These are phyloP conservation scores for Orbilia oligospora DNA, from an alignment of 2,329 filamentous ascomycete species.

Conservation along the genomic window DNA sequence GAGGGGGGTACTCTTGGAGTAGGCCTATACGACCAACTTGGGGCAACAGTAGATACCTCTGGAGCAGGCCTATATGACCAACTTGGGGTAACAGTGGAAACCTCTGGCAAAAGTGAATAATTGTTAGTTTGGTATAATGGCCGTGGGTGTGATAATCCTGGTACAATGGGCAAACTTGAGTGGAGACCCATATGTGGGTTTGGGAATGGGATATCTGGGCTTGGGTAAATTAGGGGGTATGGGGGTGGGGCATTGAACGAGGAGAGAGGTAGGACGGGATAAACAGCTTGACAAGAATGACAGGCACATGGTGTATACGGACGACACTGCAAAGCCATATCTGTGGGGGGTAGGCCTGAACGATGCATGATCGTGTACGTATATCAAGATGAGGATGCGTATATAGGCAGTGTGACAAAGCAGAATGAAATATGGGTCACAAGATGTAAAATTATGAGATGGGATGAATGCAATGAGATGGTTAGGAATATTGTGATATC, in stretches of 20 bases:
- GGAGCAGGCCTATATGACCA: conserved; percentile 7
- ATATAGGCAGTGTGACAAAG: background rate
- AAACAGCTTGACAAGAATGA: conserved; percentile 20
- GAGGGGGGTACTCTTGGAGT: conserved; percentile 10
- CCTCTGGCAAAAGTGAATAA: conserved; percentile 17
- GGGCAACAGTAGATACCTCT: background rate
- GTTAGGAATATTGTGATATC: background rate
- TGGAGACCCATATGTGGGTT: conserved; percentile 8
- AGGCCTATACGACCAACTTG: conserved; percentile 19
- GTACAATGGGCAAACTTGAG: background rate
- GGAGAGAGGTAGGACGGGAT: background rate
- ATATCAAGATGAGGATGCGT: background rate
- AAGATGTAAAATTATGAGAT: background rate
- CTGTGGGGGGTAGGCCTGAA: background rate
- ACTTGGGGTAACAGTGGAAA: conserved; percentile 3
- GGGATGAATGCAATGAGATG: conserved; percentile 9
- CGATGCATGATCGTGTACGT: conserved; percentile 19
- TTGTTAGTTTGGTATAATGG: conserved; percentile 35
- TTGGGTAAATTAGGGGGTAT: conserved; percentile 7
- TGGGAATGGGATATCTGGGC: conserved; percentile 6
- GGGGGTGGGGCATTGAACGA: conserved; percentile 1
- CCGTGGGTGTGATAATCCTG: background rate
- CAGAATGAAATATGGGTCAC: background rate
- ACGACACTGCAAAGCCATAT: conserved; percentile 7
- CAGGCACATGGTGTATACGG: conserved; percentile 31